Evolutionary conservation across 1,284 basidiomycete genomes (phyloP), one percentile per base, ranked within the genome.

Genomic region (Coriolopsis trogii): DNA sequence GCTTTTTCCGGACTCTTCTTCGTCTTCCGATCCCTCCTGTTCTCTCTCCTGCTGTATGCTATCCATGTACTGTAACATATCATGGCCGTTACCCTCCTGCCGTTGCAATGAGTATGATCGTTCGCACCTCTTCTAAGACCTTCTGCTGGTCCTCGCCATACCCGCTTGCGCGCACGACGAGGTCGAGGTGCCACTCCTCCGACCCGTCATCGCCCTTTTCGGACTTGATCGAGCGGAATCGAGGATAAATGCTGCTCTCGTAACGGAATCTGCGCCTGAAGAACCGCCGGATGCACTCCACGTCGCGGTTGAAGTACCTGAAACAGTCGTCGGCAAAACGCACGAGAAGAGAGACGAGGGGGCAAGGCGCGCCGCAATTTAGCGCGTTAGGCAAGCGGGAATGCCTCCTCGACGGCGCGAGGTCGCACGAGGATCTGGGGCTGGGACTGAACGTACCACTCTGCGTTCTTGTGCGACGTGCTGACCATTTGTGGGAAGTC

Each of bases 401-500:
- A 5, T 31, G 36, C 40, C 13, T n/a, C n/a, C 33, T 18, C 33
- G n/a, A 16, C n/a, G n/a, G 31, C 13, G 31, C 13, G 13, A 5
- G 13, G 16, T 33, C 31, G 31, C n/a, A 1, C 33, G n/a, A 18
- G 6, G 33, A 34, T n/a, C n/a, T n/a, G n/a, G n/a, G n/a, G n/a
- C n/a, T n/a, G n/a, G n/a, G n/a, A n/a, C n/a, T 34, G 26, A 46
- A 59, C 88, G 71, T 63, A 95, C 93, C 89, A 97, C 75, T 98
- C 96, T 9, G 96, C 97, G 70, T 99, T 98, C 64, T 87, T 84
- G 66, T 99, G 96, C 42, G 95, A 91, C 30, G 93, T 96, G 77
- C 91, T 95, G 70, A 99, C 93, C 96, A 99, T 98, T 75, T 99
- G 96, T 2, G 96, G 96, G 68, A 99, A 99, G 74, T 99, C 97